Percentiles rank a stretch among this genome's conserved stretches.
Evolutionary conservation across 148 eudicot species (phyloP).

Genomic region (Silene latifolia): DNA sequence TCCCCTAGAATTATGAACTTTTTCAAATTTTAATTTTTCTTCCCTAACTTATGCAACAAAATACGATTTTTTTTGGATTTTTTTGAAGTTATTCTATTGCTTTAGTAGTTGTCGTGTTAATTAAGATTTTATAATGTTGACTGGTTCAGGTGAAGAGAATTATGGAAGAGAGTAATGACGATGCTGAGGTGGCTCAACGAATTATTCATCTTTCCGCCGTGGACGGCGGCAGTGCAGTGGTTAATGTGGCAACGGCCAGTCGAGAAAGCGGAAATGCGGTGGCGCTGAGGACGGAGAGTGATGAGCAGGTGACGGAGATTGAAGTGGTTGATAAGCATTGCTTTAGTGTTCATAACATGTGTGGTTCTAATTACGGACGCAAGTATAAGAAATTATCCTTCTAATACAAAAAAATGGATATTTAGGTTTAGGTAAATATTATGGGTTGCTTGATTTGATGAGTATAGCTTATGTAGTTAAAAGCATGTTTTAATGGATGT

Average conservation of each 20-base stretch:
- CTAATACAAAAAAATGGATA: not conserved
- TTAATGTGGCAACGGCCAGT: not conserved
- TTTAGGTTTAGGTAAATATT: not conserved
- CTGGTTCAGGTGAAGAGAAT: conserved; percentile 33
- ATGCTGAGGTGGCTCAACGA: conserved; percentile 49
- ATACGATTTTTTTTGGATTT: no score
- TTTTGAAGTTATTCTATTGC: no score
- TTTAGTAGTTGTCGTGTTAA: not conserved
- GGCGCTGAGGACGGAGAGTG: conserved; percentile 15
- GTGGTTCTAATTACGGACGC: conserved; percentile 19
- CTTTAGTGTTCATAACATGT: not conserved
- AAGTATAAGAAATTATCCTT: conserved; percentile 28
- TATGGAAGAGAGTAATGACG: conserved; percentile 50
- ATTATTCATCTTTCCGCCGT: conserved; percentile 38
- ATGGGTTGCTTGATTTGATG: not conserved
- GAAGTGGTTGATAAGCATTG: conserved; percentile 1
- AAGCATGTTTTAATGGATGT: no score
- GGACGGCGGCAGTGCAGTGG: conserved; percentile 9
- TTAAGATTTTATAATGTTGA: not conserved
- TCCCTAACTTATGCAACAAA: no score
- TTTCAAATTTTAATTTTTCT: no score
- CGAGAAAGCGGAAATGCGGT: not conserved
- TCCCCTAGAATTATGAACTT: no score
- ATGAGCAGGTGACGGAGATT: not conserved
- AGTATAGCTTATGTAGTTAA: not conserved